Evolutionary conservation across 169 alveolate species (phyloP).

Genomic region (Plasmodium inui): DNA sequence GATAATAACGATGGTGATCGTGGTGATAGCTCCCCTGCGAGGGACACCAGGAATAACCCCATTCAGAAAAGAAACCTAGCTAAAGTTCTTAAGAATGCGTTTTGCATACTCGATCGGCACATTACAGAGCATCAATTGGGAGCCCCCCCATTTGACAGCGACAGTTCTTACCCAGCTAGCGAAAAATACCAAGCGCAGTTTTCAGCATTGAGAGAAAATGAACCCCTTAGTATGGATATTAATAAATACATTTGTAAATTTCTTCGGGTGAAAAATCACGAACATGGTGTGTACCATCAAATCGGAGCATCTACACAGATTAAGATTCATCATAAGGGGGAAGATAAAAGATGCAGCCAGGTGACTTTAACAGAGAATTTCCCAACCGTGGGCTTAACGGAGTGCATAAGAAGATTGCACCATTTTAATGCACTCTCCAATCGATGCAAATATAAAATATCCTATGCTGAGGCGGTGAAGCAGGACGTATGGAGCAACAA

Average conservation of each 20-base stretch:
- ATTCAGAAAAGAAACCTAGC: neutral
- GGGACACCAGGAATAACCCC: neutral
- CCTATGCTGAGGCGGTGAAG: slow-evolving; percentile 5
- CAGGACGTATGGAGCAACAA: slow-evolving; percentile 24
- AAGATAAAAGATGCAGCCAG: neutral
- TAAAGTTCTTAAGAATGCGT: slow-evolving; percentile 8
- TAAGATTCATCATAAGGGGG: neutral
- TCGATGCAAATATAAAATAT: neutral
- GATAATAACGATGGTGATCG: neutral
- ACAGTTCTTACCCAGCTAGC: neutral
- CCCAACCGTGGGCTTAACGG: neutral
- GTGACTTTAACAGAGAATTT: neutral
- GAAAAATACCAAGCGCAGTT: neutral
- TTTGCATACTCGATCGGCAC: slow-evolving; percentile 7
- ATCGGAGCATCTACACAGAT: neutral
- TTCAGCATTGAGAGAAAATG: neutral
- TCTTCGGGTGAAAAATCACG: neutral
- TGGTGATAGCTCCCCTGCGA: neutral
- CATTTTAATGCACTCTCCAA: neutral
- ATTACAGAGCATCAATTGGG: neutral
- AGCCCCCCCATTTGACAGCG: neutral
- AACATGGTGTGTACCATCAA: neutral
- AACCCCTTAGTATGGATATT: neutral
- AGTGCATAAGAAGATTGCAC: neutral
- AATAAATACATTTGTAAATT: neutral